These are phyloP conservation scores for Saposhnikovia divaricata DNA, from an alignment of 129 eudicot species.

Conservation along the genomic window DNA sequence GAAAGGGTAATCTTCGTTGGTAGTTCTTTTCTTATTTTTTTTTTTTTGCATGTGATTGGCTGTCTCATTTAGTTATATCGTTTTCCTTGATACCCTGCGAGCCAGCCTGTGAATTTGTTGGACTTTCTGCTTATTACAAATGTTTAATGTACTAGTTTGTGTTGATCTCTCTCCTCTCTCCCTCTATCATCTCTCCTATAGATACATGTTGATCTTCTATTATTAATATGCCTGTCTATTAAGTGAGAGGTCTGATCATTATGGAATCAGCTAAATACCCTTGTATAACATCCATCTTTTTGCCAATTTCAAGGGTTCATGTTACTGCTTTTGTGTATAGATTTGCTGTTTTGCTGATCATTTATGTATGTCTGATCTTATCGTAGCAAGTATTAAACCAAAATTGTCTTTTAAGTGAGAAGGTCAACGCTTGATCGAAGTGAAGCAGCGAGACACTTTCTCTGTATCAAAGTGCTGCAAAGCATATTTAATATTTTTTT, in stretches of 20 bases:
- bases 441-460: not conserved
- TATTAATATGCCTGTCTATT: not conserved
- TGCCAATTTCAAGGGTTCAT: not conserved
- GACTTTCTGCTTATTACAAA: not conserved
- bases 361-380: not conserved
- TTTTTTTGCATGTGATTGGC: not conserved
- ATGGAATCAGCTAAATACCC: not conserved
- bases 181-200: not conserved
- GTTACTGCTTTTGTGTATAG: not conserved
- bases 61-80: not conserved
- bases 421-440: not conserved
- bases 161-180: not conserved
- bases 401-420: not conserved
- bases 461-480: not conserved
- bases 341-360: not conserved
- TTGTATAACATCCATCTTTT: not conserved
- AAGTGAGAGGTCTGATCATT: not conserved
- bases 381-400: not conserved
- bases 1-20: slow-evolving; percentile 57
- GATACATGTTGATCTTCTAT: not conserved
- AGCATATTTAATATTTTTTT: not conserved
- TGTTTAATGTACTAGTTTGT: not conserved
- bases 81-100: not conserved
- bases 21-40: not conserved
- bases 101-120: not conserved